Evolutionary conservation across 352 stramenopile species (phyloP), one percentile per base, ranked within the genome.

Genomic region (Pythium plurisporium): DNA sequence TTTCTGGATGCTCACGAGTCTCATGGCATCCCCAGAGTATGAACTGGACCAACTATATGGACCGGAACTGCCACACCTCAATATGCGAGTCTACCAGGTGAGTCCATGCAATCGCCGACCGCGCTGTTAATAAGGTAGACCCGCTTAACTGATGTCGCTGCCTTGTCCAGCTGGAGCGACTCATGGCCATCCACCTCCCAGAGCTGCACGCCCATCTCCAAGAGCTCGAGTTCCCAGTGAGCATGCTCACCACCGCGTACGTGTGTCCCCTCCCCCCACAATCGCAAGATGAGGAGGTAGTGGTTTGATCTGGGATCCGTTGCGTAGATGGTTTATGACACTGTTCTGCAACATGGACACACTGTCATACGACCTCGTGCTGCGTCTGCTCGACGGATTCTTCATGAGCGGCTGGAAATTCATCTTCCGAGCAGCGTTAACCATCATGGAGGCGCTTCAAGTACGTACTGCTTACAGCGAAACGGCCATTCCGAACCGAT

Each of bases 301-400:
- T n/a, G n/a, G n/a, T n/a, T n/a, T n/a, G n/a, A n/a, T n/a, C n/a
- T n/a, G n/a, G n/a, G n/a, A n/a, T n/a, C n/a, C n/a, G n/a, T n/a
- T n/a, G n/a, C n/a, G 10, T 57, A 91, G 79, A 31, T 91, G 82
- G 82, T 87, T 91, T 67, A 86, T 91, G 77, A 89, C 82, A 25
- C 73, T 91, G 15, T 89, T 89, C 40, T 76, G 71, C 30, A 91
- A 80, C 55, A 86, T 89, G 76, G 81, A 91, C 31, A 73, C 72
- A 15, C 68, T 91, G 3, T 74, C 71, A 14, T 79, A 82, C 54
- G 75, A 86, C 31, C 65, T 79, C 31, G 61, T 78, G n/a, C 53
- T 89, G 14, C 75, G 73, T 15, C 72, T 86, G 12, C 73, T 88
- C 6, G 79, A 89, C 41, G 73, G 75, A 0, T 89, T 91, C 50